phyloP scores from a whole-genome alignment of 2,329 filamentous ascomycete genomes.

The Colletotrichum simmondsii region DNA sequence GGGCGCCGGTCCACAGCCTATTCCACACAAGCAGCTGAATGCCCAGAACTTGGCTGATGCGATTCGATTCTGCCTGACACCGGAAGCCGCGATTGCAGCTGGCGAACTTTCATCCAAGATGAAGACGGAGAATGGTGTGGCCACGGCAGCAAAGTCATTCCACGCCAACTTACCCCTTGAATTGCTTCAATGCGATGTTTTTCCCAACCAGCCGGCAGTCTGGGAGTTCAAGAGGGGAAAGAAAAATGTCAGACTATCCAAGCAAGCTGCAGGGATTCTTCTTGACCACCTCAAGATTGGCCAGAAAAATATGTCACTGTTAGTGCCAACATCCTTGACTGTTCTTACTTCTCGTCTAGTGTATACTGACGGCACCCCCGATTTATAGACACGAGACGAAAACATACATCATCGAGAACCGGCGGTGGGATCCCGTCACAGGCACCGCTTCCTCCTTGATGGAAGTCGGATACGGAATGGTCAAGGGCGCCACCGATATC shows the following conservation, averaged over 20 bases:
- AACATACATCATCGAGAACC: constrained; percentile 44
- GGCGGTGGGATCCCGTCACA: constrained; percentile 47
- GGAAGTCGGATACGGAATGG: constrained; percentile 27
- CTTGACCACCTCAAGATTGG: constrained; percentile 60
- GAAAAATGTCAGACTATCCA: constrained; percentile 55
- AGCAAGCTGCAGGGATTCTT: constrained; percentile 64
- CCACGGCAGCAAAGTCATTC: constrained; percentile 52
- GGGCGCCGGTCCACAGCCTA: constrained; percentile 53
- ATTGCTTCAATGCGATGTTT: constrained; percentile 47
- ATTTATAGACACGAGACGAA: constrained; percentile 52
- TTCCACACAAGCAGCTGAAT: constrained; percentile 48
- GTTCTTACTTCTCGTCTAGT: rapidly evolving
- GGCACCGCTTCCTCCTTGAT: constrained; percentile 36
- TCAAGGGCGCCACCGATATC: constrained; percentile 32
- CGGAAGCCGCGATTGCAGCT: constrained; percentile 43
- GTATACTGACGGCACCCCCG: background rate
- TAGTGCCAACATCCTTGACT: background rate
- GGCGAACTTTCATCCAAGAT: constrained; percentile 46
- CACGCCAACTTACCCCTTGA: constrained; percentile 48
- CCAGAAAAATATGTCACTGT: constrained; percentile 21
- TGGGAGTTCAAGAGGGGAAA: constrained; percentile 59
- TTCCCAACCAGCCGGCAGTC: constrained; percentile 58
- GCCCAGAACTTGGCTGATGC: constrained; percentile 47
- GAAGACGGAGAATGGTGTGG: constrained; percentile 48
- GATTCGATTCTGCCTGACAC: constrained; percentile 46